Conservation (phyloP, 306 rosid species). For the Casuarina glauca region DNA sequence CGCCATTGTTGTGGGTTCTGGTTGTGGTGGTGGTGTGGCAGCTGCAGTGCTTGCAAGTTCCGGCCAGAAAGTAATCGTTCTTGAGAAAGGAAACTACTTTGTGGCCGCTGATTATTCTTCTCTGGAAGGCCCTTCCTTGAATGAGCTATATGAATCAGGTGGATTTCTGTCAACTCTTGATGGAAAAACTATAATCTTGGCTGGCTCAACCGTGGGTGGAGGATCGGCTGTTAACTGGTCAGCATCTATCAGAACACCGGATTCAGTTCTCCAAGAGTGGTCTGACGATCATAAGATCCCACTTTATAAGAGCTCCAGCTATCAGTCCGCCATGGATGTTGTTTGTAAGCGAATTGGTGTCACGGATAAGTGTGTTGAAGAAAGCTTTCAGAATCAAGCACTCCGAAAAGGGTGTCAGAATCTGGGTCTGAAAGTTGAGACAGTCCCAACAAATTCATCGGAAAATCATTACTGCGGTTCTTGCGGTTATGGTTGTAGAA, state of each 20-base stretch:
- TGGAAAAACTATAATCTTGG: slow-evolving; percentile 71
- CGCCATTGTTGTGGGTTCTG: slow-evolving; percentile 80
- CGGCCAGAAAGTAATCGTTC: slow-evolving; percentile 71
- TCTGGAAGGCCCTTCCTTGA: slow-evolving; percentile 76
- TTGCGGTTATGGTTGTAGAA: slow-evolving; percentile 74
- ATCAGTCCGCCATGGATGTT: slow-evolving; percentile 69
- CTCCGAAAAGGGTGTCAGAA: slow-evolving; percentile 74
- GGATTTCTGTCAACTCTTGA: slow-evolving; percentile 63
- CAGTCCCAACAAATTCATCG: slow-evolving; percentile 66
- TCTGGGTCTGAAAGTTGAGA: slow-evolving; percentile 62
- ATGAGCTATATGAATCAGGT: slow-evolving; percentile 65
- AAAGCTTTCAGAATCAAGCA: slow-evolving; percentile 70
- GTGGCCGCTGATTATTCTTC: slow-evolving; percentile 74
- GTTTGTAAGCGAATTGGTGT: slow-evolving; percentile 82
- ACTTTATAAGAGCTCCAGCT: slow-evolving; percentile 54
- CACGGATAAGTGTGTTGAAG: slow-evolving; percentile 45
- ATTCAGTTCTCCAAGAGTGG: slow-evolving; percentile 72
- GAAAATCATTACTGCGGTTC: slow-evolving; percentile 82
- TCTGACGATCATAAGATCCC: slow-evolving; percentile 60
- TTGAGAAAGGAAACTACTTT: slow-evolving; percentile 91
- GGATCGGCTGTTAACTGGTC: slow-evolving; percentile 96
- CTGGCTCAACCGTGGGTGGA: slow-evolving; percentile 96
- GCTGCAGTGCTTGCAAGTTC: slow-evolving; percentile 86
- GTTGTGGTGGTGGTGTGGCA: slow-evolving; percentile 97
- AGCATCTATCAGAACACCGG: slow-evolving; percentile 80